Percentiles rank a stretch among this genome's conserved stretches.
phyloP scores from a whole-genome alignment of 2,329 filamentous ascomycete species.

The Venturia oleaginea region DNA sequence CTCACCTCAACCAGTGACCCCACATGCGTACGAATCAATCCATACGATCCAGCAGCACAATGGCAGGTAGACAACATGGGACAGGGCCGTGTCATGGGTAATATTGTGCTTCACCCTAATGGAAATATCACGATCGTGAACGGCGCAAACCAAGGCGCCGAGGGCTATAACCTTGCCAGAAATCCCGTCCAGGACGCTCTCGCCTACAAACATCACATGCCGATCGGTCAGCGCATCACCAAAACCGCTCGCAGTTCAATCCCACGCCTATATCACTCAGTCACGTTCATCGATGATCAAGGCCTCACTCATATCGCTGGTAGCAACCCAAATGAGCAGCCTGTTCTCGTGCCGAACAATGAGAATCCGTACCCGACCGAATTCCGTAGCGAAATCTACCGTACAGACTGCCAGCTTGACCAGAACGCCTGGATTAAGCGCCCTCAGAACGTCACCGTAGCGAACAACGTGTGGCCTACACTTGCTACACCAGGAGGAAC shows the following conservation, averaged over 20 bases:
- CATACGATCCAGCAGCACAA: conserved; percentile 36
- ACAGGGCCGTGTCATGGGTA: conserved; percentile 50
- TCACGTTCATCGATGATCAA: conserved; percentile 50
- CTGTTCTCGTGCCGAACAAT: conserved; percentile 37
- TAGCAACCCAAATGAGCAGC: conserved; percentile 52
- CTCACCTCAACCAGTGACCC: conserved; percentile 49
- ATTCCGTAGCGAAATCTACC: conserved; percentile 48
- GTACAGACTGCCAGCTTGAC: neutral
- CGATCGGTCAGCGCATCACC: conserved; percentile 42
- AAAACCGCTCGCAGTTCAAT: conserved; percentile 36
- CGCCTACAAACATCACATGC: conserved; percentile 47
- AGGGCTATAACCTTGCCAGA: conserved; percentile 50
- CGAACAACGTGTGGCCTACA: neutral
- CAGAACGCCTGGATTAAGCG: neutral
- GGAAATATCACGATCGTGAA: conserved; percentile 56
- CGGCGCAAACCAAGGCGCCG: conserved; percentile 47
- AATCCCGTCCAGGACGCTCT: conserved; percentile 47
- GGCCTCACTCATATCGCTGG: conserved; percentile 52
- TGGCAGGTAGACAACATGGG: conserved; percentile 54
- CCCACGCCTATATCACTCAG: conserved; percentile 49
- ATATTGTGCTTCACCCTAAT: conserved; percentile 50
- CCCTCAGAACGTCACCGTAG: neutral
- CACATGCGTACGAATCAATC: conserved; percentile 48
- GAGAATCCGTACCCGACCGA: conserved; percentile 47
- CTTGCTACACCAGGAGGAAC: neutral